Percentiles rank a stretch among this genome's conserved stretches.
Conservation (phyloP, 2,329 filamentous ascomycete species). For the Diaporthe sp. region DNA sequence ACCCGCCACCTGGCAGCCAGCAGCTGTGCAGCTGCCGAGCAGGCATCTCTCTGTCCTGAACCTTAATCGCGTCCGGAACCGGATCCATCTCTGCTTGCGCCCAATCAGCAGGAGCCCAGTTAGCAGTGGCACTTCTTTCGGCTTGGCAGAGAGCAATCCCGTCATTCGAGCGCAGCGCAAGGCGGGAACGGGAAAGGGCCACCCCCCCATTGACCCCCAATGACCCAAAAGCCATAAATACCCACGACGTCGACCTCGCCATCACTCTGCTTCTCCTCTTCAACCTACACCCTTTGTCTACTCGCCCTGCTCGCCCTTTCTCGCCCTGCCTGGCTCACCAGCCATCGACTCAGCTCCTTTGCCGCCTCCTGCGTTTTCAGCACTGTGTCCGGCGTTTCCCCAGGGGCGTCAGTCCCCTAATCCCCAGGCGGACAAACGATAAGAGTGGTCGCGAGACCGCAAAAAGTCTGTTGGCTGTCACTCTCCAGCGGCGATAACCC, state of each 20-base stretch:
- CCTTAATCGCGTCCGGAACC: slow-evolving; percentile 21
- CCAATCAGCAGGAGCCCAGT: slow-evolving; percentile 28
- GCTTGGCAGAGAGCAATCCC: slow-evolving; percentile 32
- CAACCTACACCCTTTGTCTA: slow-evolving; percentile 32
- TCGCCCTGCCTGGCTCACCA: neutral
- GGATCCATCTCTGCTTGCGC: neutral
- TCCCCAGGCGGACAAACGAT: slow-evolving; percentile 26
- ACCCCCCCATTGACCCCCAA: slow-evolving; percentile 15
- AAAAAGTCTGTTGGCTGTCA: slow-evolving; percentile 30
- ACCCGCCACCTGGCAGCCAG: slow-evolving; percentile 8
- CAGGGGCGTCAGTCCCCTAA: slow-evolving; percentile 24
- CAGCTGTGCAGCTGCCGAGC: neutral
- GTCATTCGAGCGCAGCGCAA: slow-evolving; percentile 33
- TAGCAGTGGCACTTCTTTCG: slow-evolving; percentile 25
- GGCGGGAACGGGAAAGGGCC: slow-evolving; percentile 10
- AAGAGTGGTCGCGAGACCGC: slow-evolving; percentile 18
- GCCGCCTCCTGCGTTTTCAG: neutral
- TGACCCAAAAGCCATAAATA: slow-evolving; percentile 37
- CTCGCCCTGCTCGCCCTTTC: slow-evolving; percentile 17
- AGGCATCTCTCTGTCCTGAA: neutral
- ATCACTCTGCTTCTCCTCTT: slow-evolving; percentile 9
- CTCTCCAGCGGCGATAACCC: slow-evolving; percentile 21
- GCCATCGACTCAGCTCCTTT: neutral
- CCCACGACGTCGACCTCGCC: slow-evolving; percentile 30
- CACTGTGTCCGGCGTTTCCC: slow-evolving; percentile 4